Percentiles rank a stretch among this genome's conserved stretches.
phyloP scores from a whole-genome alignment of 1,139 yeast genomes.

The Hemisphaericaspora xylofermentans region DNA sequence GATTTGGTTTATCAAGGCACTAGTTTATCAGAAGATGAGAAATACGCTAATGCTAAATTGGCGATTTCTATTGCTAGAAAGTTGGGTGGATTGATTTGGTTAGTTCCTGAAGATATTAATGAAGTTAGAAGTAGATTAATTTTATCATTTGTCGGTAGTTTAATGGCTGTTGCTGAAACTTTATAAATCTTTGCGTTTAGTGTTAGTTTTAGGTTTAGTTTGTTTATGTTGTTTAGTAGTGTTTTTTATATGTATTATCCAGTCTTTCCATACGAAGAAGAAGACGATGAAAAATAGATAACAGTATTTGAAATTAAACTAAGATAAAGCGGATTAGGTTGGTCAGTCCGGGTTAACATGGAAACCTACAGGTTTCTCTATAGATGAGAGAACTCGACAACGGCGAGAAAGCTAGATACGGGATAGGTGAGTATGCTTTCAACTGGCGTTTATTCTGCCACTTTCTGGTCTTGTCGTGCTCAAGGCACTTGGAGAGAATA shows the following conservation, averaged over 20 bases:
- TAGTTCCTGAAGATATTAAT: slow-evolving; percentile 97
- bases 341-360: too few species aligned
- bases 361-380: too few species aligned
- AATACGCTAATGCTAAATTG: slow-evolving; percentile 89
- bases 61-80: slow-evolving; percentile 98
- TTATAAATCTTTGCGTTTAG: not conserved
- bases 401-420: too few species aligned
- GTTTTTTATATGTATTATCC: too few species aligned
- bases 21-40: slow-evolving; percentile 68
- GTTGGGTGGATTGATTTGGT: slow-evolving; percentile 95
- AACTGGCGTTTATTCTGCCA: too few species aligned
- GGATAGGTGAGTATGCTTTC: too few species aligned
- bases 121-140: slow-evolving; percentile 94
- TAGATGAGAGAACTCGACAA: too few species aligned
- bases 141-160: slow-evolving; percentile 90
- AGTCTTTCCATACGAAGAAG: too few species aligned
- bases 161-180: slow-evolving; percentile 58
- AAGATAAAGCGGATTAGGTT: too few species aligned
- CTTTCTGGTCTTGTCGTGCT: too few species aligned
- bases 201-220: not conserved
- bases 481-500: too few species aligned
- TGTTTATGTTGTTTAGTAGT: not conserved
- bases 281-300: too few species aligned
- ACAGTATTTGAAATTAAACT: not conserved
- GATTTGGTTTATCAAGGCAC: slow-evolving; percentile 79